phyloP scores from a whole-genome alignment of 331 rosid species.

The Telfairia occidentalis region DNA sequence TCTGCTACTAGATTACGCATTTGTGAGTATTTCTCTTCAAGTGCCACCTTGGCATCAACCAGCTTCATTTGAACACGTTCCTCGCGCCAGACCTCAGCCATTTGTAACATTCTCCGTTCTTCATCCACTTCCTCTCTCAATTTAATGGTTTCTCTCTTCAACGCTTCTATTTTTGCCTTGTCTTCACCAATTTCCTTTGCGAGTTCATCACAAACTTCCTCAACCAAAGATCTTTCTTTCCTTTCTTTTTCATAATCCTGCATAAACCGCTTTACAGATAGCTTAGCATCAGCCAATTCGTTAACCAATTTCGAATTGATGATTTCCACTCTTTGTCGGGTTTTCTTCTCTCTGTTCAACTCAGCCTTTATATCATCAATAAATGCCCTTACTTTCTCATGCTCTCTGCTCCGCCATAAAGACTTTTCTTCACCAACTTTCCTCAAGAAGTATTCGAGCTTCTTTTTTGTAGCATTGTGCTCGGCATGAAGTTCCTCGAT shows the following conservation, averaged over 20 bases:
- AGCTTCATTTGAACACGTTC: conserved; percentile 89
- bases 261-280: conserved; percentile 54
- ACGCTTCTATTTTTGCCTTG: conserved; percentile 70
- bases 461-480: conserved; percentile 60
- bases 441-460: conserved; percentile 66
- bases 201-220: conserved; percentile 89
- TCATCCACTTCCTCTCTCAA: conserved; percentile 69
- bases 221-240: conserved; percentile 58
- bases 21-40: conserved; percentile 66
- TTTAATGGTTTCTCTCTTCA: conserved; percentile 65
- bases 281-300: conserved; percentile 66
- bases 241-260: conserved; percentile 76
- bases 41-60: conserved; percentile 77
- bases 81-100: conserved; percentile 96
- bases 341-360: conserved; percentile 65
- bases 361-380: conserved; percentile 66
- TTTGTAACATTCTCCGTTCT: conserved; percentile 76
- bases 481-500: conserved; percentile 77
- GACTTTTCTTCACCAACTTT: conserved; percentile 66
- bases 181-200: conserved; percentile 89
- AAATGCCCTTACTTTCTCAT: conserved; percentile 72
- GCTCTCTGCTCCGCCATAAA: conserved; percentile 79
- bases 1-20: conserved; percentile 72
- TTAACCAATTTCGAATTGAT: conserved; percentile 70
- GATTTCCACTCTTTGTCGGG: conserved; percentile 64